Base-by-base conservation (phyloP, 1,284 basidiomycete species). In the Austropuccinia psidii region DNA sequence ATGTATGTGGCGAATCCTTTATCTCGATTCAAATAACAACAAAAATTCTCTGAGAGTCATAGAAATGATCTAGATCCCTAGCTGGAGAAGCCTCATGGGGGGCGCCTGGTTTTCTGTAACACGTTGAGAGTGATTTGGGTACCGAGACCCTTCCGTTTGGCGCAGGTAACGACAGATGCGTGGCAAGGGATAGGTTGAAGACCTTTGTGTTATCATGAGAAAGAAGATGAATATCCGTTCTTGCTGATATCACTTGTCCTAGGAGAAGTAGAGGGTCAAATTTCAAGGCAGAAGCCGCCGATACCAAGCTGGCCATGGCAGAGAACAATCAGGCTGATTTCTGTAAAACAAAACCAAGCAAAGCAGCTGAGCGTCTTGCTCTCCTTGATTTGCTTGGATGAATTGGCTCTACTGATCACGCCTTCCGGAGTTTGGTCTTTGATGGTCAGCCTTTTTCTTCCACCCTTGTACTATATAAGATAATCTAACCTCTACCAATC, bases 1-100 rank as follows among this genome's bases (percentile, higher is more conserved):
- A 94, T 87, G 81, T 95, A 96, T 77, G 93, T 90, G 29, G 88
- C 89, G 41, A 87, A 86, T 0, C 86, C 84, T 0, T 86, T 85
- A 78, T 90, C 89, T 60, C 86, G 84, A 47, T 89, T 84, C 0
- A 87, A 82, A 88, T 88, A 95, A 45, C 89, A 88, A 17, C 93
- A 83, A 78, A 90, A 5, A 95, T 83, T 2, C 91, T 89, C 73
- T 90, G 89, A 19, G 93, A 80, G 7, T 88, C 85, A 81, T 90
- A 90, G 77, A 90, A 89, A 68, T 90, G 89, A 19, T 83, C 80
- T 0, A 85, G 82, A 2, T 82, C 81, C 0, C 83, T 74, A 9
- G 80, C 72, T 73, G 83, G 79, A 80, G 84, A 78, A 7, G 79
- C 80, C 9, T 93, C 39, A 86, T 85, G 29, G 91, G 82, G 27